Percentiles rank a stretch among this genome's conserved stretches.
Evolutionary conservation across 768 basidiomycete genomes (phyloP).

Genomic region (Tubosaeta sp.): DNA sequence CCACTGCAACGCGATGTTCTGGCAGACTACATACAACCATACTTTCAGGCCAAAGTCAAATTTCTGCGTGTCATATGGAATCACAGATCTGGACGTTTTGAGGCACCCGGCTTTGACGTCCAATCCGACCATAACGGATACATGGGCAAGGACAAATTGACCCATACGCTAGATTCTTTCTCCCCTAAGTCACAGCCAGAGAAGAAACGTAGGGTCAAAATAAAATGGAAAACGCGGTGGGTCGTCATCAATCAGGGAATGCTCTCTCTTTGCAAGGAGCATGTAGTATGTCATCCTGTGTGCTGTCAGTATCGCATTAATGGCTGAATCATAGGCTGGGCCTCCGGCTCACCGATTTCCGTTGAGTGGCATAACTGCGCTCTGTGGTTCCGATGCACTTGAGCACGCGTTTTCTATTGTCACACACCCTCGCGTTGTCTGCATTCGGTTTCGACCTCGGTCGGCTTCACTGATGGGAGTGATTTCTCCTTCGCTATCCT

Average conservation of each 20-base stretch:
- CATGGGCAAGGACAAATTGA: constrained; percentile 16
- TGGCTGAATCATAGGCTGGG: constrained; percentile 33
- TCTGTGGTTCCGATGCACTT: constrained; percentile 46
- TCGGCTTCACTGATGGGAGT: not conserved
- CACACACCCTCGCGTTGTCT: constrained; percentile 33
- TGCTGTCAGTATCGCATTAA: not conserved
- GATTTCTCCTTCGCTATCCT: constrained; percentile 16
- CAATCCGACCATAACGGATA: not conserved
- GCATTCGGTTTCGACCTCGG: constrained; percentile 35
- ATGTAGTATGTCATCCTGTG: constrained; percentile 38
- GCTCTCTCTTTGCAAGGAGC: constrained; percentile 51
- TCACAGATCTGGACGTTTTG: constrained; percentile 25
- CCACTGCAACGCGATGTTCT: constrained; percentile 39
- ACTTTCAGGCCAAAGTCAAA: constrained; percentile 53
- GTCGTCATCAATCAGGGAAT: constrained; percentile 55
- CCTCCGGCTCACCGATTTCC: constrained; percentile 38
- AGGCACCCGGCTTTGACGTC: constrained; percentile 15
- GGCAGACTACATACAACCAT: constrained; percentile 50
- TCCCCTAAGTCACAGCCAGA: constrained; percentile 13
- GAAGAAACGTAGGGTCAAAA: constrained; percentile 32
- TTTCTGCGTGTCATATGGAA: constrained; percentile 45
- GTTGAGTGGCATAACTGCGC: constrained; percentile 36
- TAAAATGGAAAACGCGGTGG: constrained; percentile 65
- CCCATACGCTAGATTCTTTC: constrained; percentile 3
- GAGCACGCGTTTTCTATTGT: constrained; percentile 22